phyloP scores from a whole-genome alignment of 176 grass and related monocot species.

The Typha latifolia region DNA sequence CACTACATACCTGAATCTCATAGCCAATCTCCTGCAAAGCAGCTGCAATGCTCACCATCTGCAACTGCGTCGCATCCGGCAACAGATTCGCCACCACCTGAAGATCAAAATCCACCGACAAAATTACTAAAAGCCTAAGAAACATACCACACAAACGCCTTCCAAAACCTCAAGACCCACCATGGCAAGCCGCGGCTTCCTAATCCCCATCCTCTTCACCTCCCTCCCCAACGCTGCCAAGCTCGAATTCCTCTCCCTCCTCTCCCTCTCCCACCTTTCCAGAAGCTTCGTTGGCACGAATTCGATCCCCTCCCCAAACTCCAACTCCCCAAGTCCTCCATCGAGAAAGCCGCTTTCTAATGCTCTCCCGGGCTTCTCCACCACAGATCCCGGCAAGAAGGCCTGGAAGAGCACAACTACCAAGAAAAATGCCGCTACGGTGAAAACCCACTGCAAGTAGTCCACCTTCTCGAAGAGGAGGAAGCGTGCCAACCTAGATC shows the following conservation, averaged over 20 bases:
- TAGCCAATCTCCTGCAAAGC: constrained; percentile 75
- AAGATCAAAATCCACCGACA: constrained; percentile 4
- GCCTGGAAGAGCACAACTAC: constrained; percentile 53
- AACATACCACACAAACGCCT: constrained; percentile 1
- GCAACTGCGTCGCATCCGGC: constrained; percentile 63
- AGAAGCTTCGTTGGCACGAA: constrained; percentile 63
- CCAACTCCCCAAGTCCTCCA: constrained; percentile 12
- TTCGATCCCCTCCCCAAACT: constrained; percentile 45
- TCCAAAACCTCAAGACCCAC: constrained; percentile 26
- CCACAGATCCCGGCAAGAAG: constrained; percentile 51
- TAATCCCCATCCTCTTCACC: constrained; percentile 35
- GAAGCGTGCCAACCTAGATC: constrained; percentile 75
- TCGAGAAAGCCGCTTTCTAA: background rate
- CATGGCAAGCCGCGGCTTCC: constrained; percentile 78
- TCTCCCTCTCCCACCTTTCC: constrained; percentile 62
- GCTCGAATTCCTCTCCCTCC: constrained; percentile 36
- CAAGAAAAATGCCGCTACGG: constrained; percentile 69
- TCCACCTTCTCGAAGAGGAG: constrained; percentile 75
- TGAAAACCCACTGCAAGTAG: constrained; percentile 57
- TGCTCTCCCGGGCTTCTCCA: constrained; percentile 23
- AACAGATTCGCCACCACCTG: constrained; percentile 77
- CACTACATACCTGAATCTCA: constrained; percentile 64
- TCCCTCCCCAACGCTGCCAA: constrained; percentile 33
- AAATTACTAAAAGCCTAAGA: constrained; percentile 21
- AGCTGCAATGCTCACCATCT: constrained; percentile 77